Percentiles rank a stretch among this genome's conserved stretches.
phyloP scores from a whole-genome alignment of 2,329 filamentous ascomycete genomes.

The Talaromyces islandicus region DNA sequence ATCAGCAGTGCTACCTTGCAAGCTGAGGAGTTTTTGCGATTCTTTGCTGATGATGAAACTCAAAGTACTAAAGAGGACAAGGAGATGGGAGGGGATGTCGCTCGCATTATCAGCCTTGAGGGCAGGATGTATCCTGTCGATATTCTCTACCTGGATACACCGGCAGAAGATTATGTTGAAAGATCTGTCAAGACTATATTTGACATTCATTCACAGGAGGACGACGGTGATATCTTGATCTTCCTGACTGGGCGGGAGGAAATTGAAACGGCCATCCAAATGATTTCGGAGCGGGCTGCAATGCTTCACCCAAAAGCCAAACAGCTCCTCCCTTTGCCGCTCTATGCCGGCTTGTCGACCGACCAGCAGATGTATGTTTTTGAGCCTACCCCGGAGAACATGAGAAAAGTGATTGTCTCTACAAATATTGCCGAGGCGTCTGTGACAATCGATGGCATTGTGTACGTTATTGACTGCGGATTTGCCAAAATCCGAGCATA shows the following conservation, averaged over 20 bases:
- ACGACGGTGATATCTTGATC: slow-evolving; percentile 78
- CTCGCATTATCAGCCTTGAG: slow-evolving; percentile 74
- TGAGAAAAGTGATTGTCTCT: slow-evolving; percentile 83
- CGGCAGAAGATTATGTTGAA: slow-evolving; percentile 82
- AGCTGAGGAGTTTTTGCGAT: slow-evolving; percentile 75
- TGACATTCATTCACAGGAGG: slow-evolving; percentile 77
- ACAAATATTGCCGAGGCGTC: slow-evolving; percentile 97
- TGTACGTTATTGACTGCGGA: slow-evolving; percentile 84
- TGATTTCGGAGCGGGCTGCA: slow-evolving; percentile 65
- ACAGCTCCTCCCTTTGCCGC: slow-evolving; percentile 64
- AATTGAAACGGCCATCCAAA: slow-evolving; percentile 76
- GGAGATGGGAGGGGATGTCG: slow-evolving; percentile 38
- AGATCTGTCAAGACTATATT: slow-evolving; percentile 76
- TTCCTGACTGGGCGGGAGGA: slow-evolving; percentile 92
- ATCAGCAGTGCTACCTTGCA: slow-evolving; percentile 92
- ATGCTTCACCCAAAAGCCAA: slow-evolving; percentile 56
- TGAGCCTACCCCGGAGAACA: slow-evolving; percentile 72
- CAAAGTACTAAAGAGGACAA: slow-evolving; percentile 27
- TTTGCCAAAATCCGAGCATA: slow-evolving; percentile 88
- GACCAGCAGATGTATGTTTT: slow-evolving; percentile 96
- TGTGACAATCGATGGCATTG: slow-evolving; percentile 86
- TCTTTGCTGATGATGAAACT: slow-evolving; percentile 57
- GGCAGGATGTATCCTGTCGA: slow-evolving; percentile 87
- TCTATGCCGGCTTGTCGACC: slow-evolving; percentile 82
- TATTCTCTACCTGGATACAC: slow-evolving; percentile 69